Base-by-base conservation (phyloP, 352 stramenopile species). In the Elongisporangium prolatum region DNA sequence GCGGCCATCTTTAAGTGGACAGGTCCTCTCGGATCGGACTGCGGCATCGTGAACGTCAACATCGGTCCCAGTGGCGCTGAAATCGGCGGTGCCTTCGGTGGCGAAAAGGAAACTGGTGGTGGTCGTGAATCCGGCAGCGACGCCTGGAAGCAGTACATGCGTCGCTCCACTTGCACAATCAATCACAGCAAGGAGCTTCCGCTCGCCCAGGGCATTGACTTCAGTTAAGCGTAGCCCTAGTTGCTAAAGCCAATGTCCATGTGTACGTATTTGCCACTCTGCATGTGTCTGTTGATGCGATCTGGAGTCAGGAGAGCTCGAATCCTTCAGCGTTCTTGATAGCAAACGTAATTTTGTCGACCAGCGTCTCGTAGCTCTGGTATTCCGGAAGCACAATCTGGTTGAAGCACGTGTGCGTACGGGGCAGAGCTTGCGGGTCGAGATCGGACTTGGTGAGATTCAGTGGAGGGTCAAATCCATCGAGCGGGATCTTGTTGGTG, bases 91-190 rank as follows among this genome's bases (percentile, higher is more conserved):
- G 91, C 91, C 16, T 98, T 98, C 56, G 91, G 91, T 16, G 91
- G 91, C 20, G 89, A 98, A 60, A 97, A 97, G 74, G 88, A 97
- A 57, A 98, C 91, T 34, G 91, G 91, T 18, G 88, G 90, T 10
- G 91, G 91, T 51, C 85, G 91, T 52, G 91, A 98, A 63, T 96
- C 84, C 21, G 91, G 91, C 54, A 96, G 84, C 57, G 91, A 98
- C 54, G 72, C 88, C 14, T 98, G 91, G 91, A 98, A 97, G 80
- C 85, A 96, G 71, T 98, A 98, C 86, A 97, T 97, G 88, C 88
- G 91, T 28, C 87, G 91, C n/a, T 95, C 83, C 18, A 97, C 91
- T 54, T 97, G 88, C 74, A 97, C 91, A 37, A 85, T 98, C 68
- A 98, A 98, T 75, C 85, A 97, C 72, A 95, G 89, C 69, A 93